A percentile compares a stretch with the other conserved stretches of the same genome.
Evolutionary conservation across 306 rosid genomes (phyloP).

Genomic region (Biancaea sappan): DNA sequence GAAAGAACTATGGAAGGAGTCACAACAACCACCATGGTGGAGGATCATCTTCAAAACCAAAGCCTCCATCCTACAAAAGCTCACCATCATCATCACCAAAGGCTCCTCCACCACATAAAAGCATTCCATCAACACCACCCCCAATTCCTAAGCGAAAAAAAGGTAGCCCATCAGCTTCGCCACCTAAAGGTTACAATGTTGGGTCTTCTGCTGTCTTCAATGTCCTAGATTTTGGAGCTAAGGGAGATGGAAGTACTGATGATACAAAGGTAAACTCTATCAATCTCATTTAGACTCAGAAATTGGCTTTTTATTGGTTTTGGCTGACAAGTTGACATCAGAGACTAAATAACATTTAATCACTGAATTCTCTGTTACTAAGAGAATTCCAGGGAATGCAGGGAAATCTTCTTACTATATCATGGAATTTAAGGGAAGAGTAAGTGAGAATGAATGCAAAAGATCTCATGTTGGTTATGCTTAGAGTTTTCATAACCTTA

Average conservation of each 20-base stretch:
- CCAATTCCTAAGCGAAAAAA: conserved; percentile 42
- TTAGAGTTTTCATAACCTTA: neutral
- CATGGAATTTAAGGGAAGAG: neutral
- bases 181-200: conserved; percentile 50
- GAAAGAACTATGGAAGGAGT: conserved; percentile 47
- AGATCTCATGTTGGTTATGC: conserved; percentile 16
- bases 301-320: neutral
- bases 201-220: conserved; percentile 49
- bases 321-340: conserved; percentile 3
- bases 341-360: conserved; percentile 20
- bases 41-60: conserved; percentile 57
- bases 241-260: conserved; percentile 78
- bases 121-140: conserved; percentile 44
- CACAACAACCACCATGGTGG: conserved; percentile 45
- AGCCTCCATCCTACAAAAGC: conserved; percentile 46
- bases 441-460: conserved; percentile 27
- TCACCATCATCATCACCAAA: conserved; percentile 46
- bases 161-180: conserved; percentile 41
- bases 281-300: conserved; percentile 2
- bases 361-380: conserved; percentile 10
- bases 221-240: conserved; percentile 90
- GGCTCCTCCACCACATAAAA: conserved; percentile 45
- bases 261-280: conserved; percentile 75
- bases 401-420: neutral
- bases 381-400: conserved; percentile 31